Evolutionary conservation across 2,329 filamentous ascomycete genomes (phyloP), one percentile per base, ranked within the genome.

Genomic region (Colletotrichum sidae): DNA sequence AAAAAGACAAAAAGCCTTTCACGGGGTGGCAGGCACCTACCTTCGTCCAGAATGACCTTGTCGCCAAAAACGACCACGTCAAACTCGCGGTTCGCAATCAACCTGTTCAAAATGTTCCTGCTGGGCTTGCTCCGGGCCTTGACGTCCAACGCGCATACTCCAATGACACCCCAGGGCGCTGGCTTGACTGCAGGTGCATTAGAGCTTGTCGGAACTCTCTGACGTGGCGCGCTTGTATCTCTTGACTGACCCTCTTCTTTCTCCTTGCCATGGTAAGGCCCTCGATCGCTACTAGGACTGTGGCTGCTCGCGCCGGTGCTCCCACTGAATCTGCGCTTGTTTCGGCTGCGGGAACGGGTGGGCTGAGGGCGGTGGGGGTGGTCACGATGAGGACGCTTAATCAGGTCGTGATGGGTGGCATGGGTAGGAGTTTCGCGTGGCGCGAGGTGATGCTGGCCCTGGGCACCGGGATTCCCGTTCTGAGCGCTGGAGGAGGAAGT

Each of bases 51-150:
- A 70, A 99, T 99, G 47, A 97, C 95, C 80, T 99, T 99, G 81
- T 99, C 96, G 52, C 96, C 96, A 81, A 99, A 99, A 11, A 99
- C 95, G 67, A 97, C 91, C 33, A 98, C 94, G 73, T 99, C 95
- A 73, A 99, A 98, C 72, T 98, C 95, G 54, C 90, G 88, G 70
- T 96, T 94, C 39, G 92, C 89, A 69, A 97, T 95, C 17, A 99
- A 84, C 55, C 94, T 89, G 74, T 97, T 98, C 65, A 99, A 81
- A 70, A 99, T 99, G 74, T 97, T 98, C 70, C 96, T 88, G 75
- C 95, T 97, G 1, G 96, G 96, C 78, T 98, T 98, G 83, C 94
- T 97, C 73, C 96, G 88, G 41, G 96, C 96, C 81, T 99, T 99
- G 71, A 95, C 88, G 79, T 99, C 96, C 64, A 99, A 83, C 25